phyloP scores from a whole-genome alignment of 2,329 filamentous ascomycete species.

The Diaporthe sp. region DNA sequence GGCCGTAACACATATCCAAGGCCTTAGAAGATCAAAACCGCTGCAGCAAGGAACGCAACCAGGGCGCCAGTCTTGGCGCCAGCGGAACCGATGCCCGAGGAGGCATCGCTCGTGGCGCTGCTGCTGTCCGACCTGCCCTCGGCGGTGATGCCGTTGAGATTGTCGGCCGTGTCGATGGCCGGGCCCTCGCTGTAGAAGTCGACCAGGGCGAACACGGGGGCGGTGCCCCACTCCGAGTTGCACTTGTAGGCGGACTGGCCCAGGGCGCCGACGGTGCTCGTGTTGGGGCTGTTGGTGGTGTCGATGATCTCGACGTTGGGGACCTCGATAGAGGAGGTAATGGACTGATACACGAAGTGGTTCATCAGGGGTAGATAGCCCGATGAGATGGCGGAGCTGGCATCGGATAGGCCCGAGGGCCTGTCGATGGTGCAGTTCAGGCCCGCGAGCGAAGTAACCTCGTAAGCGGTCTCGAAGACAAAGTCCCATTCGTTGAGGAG shows the following conservation, averaged over 20 bases:
- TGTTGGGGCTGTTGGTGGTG: constrained; percentile 76
- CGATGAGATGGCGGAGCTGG: constrained; percentile 66
- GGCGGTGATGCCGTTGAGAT: constrained; percentile 69
- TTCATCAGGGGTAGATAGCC: constrained; percentile 81
- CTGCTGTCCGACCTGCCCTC: constrained; percentile 44
- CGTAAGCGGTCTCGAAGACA: constrained; percentile 81
- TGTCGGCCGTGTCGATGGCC: constrained; percentile 78
- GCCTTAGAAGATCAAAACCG: constrained; percentile 54
- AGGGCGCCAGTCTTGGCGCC: constrained; percentile 54
- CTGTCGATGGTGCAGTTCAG: constrained; percentile 83
- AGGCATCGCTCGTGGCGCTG: constrained; percentile 41
- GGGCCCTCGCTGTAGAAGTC: constrained; percentile 85
- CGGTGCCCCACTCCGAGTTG: constrained; percentile 68
- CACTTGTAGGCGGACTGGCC: constrained; percentile 69
- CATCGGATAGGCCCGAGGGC: constrained; percentile 65
- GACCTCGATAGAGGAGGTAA: constrained; percentile 69
- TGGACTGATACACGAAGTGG: constrained; percentile 79
- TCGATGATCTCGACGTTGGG: constrained; percentile 73
- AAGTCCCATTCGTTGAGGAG: constrained; percentile 74
- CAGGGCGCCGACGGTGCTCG: constrained; percentile 65
- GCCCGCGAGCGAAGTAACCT: constrained; percentile 71
- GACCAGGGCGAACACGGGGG: constrained; percentile 81
- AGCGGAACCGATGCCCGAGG: constrained; percentile 30
- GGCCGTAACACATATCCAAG: too few relatives aligned
- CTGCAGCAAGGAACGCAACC: constrained; percentile 59